Conservation (phyloP, 1,284 basidiomycete species). For the Retiboletus flavoniger region DNA sequence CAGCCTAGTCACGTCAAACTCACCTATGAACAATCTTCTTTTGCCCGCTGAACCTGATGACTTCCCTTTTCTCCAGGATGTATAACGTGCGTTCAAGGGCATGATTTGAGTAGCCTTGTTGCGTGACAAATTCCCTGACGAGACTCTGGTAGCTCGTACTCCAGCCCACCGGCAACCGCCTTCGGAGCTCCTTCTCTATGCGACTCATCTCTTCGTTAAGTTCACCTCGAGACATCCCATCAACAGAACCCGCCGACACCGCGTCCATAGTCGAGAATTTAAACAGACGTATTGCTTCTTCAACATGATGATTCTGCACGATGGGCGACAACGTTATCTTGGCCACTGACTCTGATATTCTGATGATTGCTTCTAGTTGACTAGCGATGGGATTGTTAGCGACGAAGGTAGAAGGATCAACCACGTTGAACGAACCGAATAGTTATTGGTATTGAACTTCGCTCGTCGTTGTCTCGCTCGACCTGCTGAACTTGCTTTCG, state of each 20-base stretch:
- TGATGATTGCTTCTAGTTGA: constrained; percentile 98
- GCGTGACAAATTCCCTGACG: constrained; percentile 92
- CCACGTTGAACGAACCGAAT: constrained; percentile 66
- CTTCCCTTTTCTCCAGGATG: constrained; percentile 93
- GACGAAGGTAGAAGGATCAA: constrained; percentile 1
- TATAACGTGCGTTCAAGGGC: constrained; percentile 91
- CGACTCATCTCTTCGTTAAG: constrained; percentile 91
- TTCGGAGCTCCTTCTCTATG: constrained; percentile 89
- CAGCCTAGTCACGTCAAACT: constrained; percentile 5
- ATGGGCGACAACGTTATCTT: constrained; percentile 89
- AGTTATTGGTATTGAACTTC: constrained; percentile 98
- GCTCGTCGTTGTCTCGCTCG: constrained; percentile 95
- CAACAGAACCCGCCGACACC: constrained; percentile 88
- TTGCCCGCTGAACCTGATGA: constrained; percentile 71
- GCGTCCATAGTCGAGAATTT: constrained; percentile 99
- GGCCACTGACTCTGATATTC: constrained; percentile 95
- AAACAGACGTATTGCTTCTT: constrained; percentile 97
- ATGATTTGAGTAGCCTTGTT: constrained; percentile 89
- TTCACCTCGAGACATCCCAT: constrained; percentile 90
- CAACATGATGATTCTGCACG: constrained; percentile 92
- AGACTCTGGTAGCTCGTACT: constrained; percentile 94
- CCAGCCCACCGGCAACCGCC: constrained; percentile 94
- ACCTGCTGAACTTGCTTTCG: constrained; percentile 96
- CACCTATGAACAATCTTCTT: constrained; percentile 57
- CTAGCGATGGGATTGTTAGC: constrained; percentile 42